Evolutionary conservation across 2,329 filamentous ascomycete species (phyloP).

Genomic region (Pseudocercospora musae): DNA sequence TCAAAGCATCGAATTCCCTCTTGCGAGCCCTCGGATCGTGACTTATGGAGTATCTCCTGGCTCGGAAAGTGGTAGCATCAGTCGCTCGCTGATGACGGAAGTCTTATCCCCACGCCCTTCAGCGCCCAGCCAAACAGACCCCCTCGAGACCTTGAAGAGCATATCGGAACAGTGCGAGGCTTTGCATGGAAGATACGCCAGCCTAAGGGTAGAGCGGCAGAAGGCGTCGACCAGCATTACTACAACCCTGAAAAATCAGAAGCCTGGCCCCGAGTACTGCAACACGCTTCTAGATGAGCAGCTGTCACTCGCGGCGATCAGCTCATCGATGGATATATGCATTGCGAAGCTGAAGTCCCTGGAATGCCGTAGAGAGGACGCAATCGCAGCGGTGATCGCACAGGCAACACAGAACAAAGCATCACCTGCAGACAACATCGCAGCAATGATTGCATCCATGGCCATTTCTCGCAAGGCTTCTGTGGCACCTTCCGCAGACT

Average conservation of each 20-base stretch:
- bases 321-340: constrained; percentile 36
- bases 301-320: constrained; percentile 29
- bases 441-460: constrained; percentile 22
- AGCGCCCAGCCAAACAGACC: constrained; percentile 7
- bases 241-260: constrained; percentile 23
- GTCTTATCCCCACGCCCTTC: constrained; percentile 6
- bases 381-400: constrained; percentile 23
- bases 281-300: constrained; percentile 33
- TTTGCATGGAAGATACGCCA: constrained; percentile 29
- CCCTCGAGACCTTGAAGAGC: constrained; percentile 14
- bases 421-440: constrained; percentile 17
- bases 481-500: constrained; percentile 9
- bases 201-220: constrained; percentile 31
- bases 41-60: constrained; percentile 3
- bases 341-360: constrained; percentile 34
- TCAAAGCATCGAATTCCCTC: constrained; percentile 6
- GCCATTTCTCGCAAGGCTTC: constrained; percentile 12
- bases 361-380: constrained; percentile 32
- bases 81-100: constrained; percentile 11
- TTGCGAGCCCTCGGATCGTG: neutral
- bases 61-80: constrained; percentile 7
- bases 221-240: constrained; percentile 27
- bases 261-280: constrained; percentile 25
- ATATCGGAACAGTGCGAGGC: constrained; percentile 29
- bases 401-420: constrained; percentile 14